phyloP scores from a whole-genome alignment of 768 basidiomycete genomes.

The Suillus placidus region DNA sequence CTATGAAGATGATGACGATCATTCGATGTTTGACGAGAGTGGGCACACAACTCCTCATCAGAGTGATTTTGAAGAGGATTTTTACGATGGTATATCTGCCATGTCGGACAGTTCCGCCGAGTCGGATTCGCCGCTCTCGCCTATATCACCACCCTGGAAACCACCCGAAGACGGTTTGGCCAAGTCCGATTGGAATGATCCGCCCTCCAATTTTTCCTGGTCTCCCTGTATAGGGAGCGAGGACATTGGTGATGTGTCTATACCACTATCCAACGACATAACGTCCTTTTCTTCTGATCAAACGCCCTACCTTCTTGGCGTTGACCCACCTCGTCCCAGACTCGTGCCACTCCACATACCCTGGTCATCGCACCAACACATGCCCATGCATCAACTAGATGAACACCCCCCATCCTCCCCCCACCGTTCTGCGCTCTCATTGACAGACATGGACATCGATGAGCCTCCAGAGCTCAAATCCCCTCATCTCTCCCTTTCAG shows the following conservation, averaged over 20 bases:
- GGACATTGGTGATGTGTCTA: conserved; percentile 11
- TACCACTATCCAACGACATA: conserved; percentile 16
- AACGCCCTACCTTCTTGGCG: conserved; percentile 28
- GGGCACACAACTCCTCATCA: conserved; percentile 13
- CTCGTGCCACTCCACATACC: conserved; percentile 29
- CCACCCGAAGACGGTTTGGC: conserved; percentile 14
- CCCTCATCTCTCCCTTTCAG: conserved; percentile 32
- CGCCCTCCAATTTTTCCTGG: conserved; percentile 20
- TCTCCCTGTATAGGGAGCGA: conserved; percentile 18
- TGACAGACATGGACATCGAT: conserved; percentile 26
- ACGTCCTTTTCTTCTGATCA: conserved; percentile 19
- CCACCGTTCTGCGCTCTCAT: conserved; percentile 6
- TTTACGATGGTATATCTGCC: conserved; percentile 13
- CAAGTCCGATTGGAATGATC: conserved; percentile 20
- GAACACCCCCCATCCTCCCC: conserved; percentile 18
- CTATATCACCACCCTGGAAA: conserved; percentile 40
- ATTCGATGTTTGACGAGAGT: conserved; percentile 19
- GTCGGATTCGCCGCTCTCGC: conserved; percentile 31
- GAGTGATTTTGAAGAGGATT: conserved; percentile 26
- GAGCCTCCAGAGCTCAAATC: conserved; percentile 26
- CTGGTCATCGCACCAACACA: conserved; percentile 20
- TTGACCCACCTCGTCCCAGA: conserved; percentile 20
- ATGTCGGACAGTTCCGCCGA: conserved; percentile 21
- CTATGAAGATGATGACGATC: conserved; percentile 27
- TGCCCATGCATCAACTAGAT: conserved; percentile 23